phyloP scores from a whole-genome alignment of 306 rosid species.

The Prunus kanzakura region DNA sequence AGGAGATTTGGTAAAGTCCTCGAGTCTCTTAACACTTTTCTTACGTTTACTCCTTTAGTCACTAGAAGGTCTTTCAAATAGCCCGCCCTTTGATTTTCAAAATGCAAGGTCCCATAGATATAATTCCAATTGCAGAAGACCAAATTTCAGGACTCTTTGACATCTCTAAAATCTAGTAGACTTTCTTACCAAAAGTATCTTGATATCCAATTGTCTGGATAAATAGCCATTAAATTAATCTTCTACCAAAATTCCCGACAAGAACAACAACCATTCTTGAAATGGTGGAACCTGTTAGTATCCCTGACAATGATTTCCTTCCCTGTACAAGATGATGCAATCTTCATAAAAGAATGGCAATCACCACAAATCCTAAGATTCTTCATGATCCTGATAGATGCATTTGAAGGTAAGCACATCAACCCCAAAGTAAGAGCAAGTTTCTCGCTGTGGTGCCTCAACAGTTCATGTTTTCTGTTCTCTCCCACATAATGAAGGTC shows the following conservation, averaged over 20 bases:
- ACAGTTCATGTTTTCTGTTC: slow-evolving; percentile 57
- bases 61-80: too few relatives aligned
- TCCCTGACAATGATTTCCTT: slow-evolving; percentile 76
- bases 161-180: too few relatives aligned
- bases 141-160: too few relatives aligned
- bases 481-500: slow-evolving; percentile 75
- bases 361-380: slow-evolving; percentile 92
- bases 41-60: too few relatives aligned
- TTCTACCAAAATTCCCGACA: slow-evolving; percentile 80
- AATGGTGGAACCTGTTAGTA: slow-evolving; percentile 72
- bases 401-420: slow-evolving; percentile 61
- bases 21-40: too few relatives aligned
- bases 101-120: too few relatives aligned
- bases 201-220: neutral
- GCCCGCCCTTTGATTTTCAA: too few relatives aligned
- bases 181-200: neutral
- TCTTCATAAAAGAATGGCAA: slow-evolving; percentile 83
- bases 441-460: slow-evolving; percentile 85
- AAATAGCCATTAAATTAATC: too few relatives aligned
- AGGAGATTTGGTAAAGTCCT: too few relatives aligned
- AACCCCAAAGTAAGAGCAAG: slow-evolving; percentile 74
- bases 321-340: slow-evolving; percentile 39
- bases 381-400: slow-evolving; percentile 82
- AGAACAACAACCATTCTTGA: slow-evolving; percentile 54
- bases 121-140: too few relatives aligned